These are phyloP conservation scores for Luffa aegyptiaca DNA, from an alignment of 306 rosid genomes.

Conservation along the genomic window DNA sequence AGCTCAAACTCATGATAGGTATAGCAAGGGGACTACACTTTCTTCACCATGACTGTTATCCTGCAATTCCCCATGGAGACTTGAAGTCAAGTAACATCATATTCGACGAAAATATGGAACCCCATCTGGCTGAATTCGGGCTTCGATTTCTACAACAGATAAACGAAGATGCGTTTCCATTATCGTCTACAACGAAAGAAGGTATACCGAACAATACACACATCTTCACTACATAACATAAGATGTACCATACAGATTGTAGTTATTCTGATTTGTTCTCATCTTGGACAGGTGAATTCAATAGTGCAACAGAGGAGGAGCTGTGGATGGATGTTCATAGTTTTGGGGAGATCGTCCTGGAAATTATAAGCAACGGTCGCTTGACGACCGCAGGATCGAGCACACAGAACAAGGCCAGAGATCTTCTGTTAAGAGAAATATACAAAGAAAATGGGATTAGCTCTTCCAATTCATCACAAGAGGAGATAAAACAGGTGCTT, in stretches of 20 bases:
- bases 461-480: constrained; percentile 36
- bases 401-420: constrained; percentile 45
- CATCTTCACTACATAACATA: neutral
- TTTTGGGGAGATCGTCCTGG: constrained; percentile 64
- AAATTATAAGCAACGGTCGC: constrained; percentile 52
- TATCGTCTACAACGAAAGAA: constrained; percentile 30
- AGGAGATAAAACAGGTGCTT: constrained; percentile 43
- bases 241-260: neutral
- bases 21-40: constrained; percentile 72
- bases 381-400: constrained; percentile 40
- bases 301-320: constrained; percentile 46
- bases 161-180: constrained; percentile 30
- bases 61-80: constrained; percentile 82
- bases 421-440: constrained; percentile 51
- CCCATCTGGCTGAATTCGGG: constrained; percentile 76
- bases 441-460: constrained; percentile 41
- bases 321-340: constrained; percentile 55
- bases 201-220: constrained; percentile 28
- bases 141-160: constrained; percentile 44
- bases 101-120: constrained; percentile 89
- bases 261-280: neutral
- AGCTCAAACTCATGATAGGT: constrained; percentile 53
- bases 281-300: constrained; percentile 34
- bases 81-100: constrained; percentile 63
- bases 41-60: constrained; percentile 83